phyloP scores from a whole-genome alignment of 306 rosid genomes.

The Cyamopsis tetragonoloba region DNA sequence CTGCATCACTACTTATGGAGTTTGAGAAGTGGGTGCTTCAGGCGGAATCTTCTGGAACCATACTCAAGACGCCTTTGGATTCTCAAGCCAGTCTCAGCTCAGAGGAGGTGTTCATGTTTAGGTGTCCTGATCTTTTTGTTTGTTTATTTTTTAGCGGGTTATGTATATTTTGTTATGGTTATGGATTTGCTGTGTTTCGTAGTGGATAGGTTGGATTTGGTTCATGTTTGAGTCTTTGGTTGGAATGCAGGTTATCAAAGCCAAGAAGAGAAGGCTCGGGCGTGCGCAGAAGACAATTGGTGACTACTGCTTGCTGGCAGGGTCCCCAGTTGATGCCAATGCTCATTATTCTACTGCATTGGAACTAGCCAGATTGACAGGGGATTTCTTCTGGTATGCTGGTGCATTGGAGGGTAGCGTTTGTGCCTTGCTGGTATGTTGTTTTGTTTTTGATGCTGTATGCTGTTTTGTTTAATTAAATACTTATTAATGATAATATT shows the following conservation, averaged over 20 bases:
- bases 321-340: constrained; percentile 96
- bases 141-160: constrained; percentile 3
- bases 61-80: constrained; percentile 95
- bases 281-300: constrained; percentile 98
- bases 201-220: constrained; percentile 7
- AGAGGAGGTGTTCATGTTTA: constrained; percentile 99
- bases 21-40: constrained; percentile 98
- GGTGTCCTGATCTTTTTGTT: constrained; percentile 63
- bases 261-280: constrained; percentile 93
- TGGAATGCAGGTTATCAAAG: constrained; percentile 78
- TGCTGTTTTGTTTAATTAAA: no score
- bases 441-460: background rate
- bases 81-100: constrained; percentile 99
- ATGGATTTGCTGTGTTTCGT: background rate
- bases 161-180: constrained; percentile 1
- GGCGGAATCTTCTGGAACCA: constrained; percentile 94
- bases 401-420: constrained; percentile 97
- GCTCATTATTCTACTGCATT: constrained; percentile 86
- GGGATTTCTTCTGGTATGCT: constrained; percentile 92
- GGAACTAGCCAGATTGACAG: constrained; percentile 88
- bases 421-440: constrained; percentile 82
- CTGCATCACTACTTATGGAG: constrained; percentile 87
- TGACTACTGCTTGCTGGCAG: constrained; percentile 93
- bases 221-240: constrained; percentile 24
- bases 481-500: no score